These are phyloP conservation scores for Chalciporus sphaerocephalus DNA, from an alignment of 768 basidiomycete genomes.

Conservation along the genomic window DNA sequence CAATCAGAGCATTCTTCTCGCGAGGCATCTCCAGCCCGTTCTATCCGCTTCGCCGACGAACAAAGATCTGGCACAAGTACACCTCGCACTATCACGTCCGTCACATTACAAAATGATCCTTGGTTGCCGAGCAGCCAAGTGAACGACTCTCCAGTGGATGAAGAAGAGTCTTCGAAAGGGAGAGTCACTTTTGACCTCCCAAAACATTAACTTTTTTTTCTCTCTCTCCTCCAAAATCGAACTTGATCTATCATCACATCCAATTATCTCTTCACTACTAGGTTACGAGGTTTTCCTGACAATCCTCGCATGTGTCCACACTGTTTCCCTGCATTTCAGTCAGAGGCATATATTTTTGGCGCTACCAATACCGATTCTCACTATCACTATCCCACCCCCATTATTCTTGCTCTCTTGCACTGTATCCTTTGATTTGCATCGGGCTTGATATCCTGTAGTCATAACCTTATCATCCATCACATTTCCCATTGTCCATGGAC, in stretches of 20 bases:
- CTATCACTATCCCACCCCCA: background rate
- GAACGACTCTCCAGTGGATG: constrained; percentile 8
- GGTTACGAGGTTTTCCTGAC: too few species aligned
- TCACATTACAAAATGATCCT: constrained; percentile 19
- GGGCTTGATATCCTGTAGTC: constrained; percentile 6
- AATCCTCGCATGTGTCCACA: constrained; percentile 4
- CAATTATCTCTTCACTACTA: background rate
- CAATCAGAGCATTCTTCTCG: constrained; percentile 27
- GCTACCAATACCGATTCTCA: background rate
- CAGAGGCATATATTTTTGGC: constrained; percentile 1
- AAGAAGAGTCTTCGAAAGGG: constrained; percentile 15
- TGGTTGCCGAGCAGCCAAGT: constrained; percentile 8
- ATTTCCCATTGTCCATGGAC: background rate
- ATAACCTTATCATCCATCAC: background rate
- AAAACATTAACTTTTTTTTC: constrained; percentile 6
- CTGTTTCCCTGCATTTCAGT: background rate
- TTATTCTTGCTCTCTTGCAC: background rate
- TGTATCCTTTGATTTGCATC: constrained; percentile 7
- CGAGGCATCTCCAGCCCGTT: constrained; percentile 45
- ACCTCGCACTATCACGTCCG: constrained; percentile 12
- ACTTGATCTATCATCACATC: background rate
- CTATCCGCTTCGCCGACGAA: constrained; percentile 44
- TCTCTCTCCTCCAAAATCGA: background rate
- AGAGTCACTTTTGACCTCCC: constrained; percentile 20
- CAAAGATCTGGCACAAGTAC: constrained; percentile 20